Percentiles rank a stretch among this genome's conserved stretches.
Evolutionary conservation across 2,329 filamentous ascomycete species (phyloP).

Genomic region (Fusarium sterilihyphosum): DNA sequence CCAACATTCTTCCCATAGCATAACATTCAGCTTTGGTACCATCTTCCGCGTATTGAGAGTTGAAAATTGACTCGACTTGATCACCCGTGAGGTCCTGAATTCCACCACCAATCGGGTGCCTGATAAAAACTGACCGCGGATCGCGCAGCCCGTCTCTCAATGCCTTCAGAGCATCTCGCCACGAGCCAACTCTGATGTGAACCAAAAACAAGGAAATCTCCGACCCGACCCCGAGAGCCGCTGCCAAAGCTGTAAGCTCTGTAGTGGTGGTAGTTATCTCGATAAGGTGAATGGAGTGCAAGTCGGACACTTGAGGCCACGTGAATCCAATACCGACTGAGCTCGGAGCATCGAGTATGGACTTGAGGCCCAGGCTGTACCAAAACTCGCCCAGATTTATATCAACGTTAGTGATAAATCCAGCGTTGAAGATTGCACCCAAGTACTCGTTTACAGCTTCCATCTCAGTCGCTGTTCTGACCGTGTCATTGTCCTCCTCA

Average conservation of each 20-base stretch:
- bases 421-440: background rate
- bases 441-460: background rate
- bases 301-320: accelerated
- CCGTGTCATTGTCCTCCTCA: accelerated
- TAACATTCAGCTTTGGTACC: background rate
- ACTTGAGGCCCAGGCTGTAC: background rate
- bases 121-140: background rate
- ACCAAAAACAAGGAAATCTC: background rate
- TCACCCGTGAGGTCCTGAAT: accelerated
- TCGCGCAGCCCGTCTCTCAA: background rate
- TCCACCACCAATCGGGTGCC: background rate
- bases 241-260: background rate
- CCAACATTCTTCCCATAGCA: background rate
- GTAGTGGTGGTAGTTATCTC: background rate
- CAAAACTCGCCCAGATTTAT: background rate
- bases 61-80: background rate
- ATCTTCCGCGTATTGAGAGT: accelerated
- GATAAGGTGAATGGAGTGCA: background rate
- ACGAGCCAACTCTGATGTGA: background rate
- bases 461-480: background rate
- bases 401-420: background rate
- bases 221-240: accelerated
- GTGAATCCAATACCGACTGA: background rate
- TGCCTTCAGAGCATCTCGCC: background rate
- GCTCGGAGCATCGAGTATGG: background rate